Conservation (phyloP, 345 rosid genomes). For the Heritiera fomes region DNA sequence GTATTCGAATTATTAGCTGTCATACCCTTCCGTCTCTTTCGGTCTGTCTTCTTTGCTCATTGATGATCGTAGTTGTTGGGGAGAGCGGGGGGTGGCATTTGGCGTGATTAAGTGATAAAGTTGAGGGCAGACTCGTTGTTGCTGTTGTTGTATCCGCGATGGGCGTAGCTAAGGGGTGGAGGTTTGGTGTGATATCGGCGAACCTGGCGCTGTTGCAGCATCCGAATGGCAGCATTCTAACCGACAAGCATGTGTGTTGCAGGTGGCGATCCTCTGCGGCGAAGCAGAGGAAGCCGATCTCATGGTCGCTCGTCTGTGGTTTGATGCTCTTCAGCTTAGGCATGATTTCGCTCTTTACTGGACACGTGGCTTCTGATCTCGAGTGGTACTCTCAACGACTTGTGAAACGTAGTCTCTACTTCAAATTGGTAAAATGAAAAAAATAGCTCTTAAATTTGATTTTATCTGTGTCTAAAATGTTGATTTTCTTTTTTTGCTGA, state of each 20-base stretch:
- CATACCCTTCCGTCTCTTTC: background rate
- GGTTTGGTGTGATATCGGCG: slow-evolving; percentile 49
- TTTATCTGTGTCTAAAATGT: background rate
- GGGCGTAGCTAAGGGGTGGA: slow-evolving; percentile 61
- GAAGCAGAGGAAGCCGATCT: slow-evolving; percentile 47
- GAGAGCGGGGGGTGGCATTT: slow-evolving; percentile 31
- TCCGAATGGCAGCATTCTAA: slow-evolving; percentile 31
- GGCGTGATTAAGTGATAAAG: slow-evolving; percentile 42
- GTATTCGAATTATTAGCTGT: slow-evolving; percentile 1
- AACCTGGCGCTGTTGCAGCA: slow-evolving; percentile 66
- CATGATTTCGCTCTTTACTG: slow-evolving; percentile 85
- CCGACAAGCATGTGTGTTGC: slow-evolving; percentile 37
- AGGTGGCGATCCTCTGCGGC: slow-evolving; percentile 48
- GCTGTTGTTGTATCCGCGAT: slow-evolving; percentile 22
- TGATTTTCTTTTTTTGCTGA: background rate
- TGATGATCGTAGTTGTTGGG: slow-evolving; percentile 3
- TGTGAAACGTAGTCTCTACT: slow-evolving; percentile 52
- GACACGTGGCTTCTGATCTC: slow-evolving; percentile 91
- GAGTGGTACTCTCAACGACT: slow-evolving; percentile 93
- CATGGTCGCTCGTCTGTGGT: slow-evolving; percentile 78
- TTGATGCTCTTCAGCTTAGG: slow-evolving; percentile 86
- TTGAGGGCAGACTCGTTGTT: slow-evolving; percentile 21
- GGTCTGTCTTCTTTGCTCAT: background rate
- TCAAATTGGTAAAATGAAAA: slow-evolving; percentile 50
- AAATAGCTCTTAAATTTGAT: background rate